Evolutionary conservation across 2,329 filamentous ascomycete genomes (phyloP).

Genomic region (Coniella lustricola): DNA sequence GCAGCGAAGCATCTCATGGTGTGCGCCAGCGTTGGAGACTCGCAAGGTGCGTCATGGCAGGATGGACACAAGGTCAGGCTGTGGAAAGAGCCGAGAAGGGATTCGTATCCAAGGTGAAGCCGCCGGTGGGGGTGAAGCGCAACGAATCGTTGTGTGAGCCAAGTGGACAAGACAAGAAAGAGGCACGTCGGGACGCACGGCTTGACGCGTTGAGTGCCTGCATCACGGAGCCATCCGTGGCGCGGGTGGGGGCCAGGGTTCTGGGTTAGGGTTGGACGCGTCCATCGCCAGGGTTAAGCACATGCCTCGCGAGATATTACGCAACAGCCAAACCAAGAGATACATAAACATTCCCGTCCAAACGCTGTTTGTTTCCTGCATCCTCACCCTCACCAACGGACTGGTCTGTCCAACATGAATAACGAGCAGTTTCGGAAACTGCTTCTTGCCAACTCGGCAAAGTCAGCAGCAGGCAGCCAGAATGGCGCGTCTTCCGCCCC

Average conservation of each 20-base stretch:
- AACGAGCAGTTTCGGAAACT: conserved; percentile 90
- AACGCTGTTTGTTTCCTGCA: no score
- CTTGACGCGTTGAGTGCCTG: neutral
- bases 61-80: neutral
- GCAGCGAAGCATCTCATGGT: conserved; percentile 5
- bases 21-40: neutral
- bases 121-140: neutral
- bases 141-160: no score
- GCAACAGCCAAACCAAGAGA: no score
- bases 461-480: conserved; percentile 29
- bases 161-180: no score
- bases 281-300: no score
- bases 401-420: conserved; percentile 60
- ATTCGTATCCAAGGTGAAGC: neutral
- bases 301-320: no score
- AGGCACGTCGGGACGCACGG: no score
- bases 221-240: no score
- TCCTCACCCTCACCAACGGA: no score
- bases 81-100: no score
- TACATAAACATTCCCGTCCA: no score
- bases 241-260: neutral
- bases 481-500: conserved; percentile 37
- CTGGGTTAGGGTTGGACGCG: neutral
- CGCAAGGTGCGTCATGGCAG: neutral
- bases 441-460: conserved; percentile 45